phyloP scores from a whole-genome alignment of 31 red algal species.

The Porphyra umbilicalis region DNA sequence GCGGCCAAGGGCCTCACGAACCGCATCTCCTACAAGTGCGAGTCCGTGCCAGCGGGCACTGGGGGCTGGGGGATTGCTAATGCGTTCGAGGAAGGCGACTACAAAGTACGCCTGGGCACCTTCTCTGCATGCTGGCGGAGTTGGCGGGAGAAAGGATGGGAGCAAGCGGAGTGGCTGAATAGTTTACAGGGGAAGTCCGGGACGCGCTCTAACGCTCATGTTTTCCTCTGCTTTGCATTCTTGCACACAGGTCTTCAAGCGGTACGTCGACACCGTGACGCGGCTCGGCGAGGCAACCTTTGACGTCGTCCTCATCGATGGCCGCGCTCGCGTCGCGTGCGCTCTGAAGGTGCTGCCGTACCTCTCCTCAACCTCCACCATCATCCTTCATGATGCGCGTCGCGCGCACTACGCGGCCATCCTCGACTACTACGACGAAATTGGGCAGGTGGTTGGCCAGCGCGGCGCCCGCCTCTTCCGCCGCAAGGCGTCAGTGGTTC shows the following conservation, averaged over 20 bases:
- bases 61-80: neutral
- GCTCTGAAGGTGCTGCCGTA: neutral
- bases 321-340: neutral
- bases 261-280: neutral
- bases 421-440: neutral
- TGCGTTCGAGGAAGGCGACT: neutral
- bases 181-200: too few relatives aligned
- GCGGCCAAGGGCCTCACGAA: neutral
- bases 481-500: neutral
- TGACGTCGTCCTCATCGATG: conserved; percentile 1
- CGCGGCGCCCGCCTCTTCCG: neutral
- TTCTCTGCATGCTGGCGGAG: too few relatives aligned
- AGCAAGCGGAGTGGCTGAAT: too few relatives aligned
- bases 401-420: neutral
- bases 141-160: too few relatives aligned
- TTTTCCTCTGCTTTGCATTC: too few relatives aligned
- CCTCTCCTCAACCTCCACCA: neutral
- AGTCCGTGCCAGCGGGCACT: neutral
- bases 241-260: neutral
- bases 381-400: neutral
- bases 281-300: neutral
- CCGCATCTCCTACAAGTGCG: neutral
- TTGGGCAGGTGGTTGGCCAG: neutral
- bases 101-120: neutral
- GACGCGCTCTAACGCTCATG: too few relatives aligned